A percentile compares a stretch with the other conserved stretches of the same genome.
phyloP scores from a whole-genome alignment of 306 rosid species.

The Vigna angularis region DNA sequence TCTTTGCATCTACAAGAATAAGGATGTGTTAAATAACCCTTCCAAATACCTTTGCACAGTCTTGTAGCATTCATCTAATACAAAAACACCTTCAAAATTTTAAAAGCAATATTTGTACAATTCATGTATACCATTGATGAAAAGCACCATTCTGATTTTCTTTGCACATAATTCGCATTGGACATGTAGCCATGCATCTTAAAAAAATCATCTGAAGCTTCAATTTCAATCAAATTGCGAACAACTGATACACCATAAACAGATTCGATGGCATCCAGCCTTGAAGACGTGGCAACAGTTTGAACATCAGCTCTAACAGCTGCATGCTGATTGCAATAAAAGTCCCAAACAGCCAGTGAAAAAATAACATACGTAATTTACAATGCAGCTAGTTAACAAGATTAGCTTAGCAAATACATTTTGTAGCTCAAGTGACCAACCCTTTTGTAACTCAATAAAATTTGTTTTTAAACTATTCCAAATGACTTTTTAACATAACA shows the following conservation, averaged over 20 bases:
- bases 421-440: constrained; percentile 50
- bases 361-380: constrained; percentile 4
- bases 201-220: constrained; percentile 70
- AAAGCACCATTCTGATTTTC: constrained; percentile 92
- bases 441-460: constrained; percentile 51
- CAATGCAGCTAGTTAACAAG: background rate
- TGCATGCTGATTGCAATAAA: constrained; percentile 68
- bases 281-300: constrained; percentile 66
- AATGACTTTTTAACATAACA: no score
- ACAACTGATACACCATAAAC: constrained; percentile 90
- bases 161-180: constrained; percentile 76
- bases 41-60: no score
- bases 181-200: constrained; percentile 88
- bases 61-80: constrained; percentile 3
- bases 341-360: constrained; percentile 34
- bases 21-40: no score
- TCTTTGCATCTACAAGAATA: no score
- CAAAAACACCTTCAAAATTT: constrained; percentile 22
- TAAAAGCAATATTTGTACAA: constrained; percentile 40
- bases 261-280: constrained; percentile 80
- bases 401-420: constrained; percentile 23
- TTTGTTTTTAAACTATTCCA: no score
- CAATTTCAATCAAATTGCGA: constrained; percentile 69
- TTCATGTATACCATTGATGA: constrained; percentile 75
- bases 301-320: constrained; percentile 88